phyloP scores from a whole-genome alignment of 1,284 basidiomycete species.

The Tilletia setariae region DNA sequence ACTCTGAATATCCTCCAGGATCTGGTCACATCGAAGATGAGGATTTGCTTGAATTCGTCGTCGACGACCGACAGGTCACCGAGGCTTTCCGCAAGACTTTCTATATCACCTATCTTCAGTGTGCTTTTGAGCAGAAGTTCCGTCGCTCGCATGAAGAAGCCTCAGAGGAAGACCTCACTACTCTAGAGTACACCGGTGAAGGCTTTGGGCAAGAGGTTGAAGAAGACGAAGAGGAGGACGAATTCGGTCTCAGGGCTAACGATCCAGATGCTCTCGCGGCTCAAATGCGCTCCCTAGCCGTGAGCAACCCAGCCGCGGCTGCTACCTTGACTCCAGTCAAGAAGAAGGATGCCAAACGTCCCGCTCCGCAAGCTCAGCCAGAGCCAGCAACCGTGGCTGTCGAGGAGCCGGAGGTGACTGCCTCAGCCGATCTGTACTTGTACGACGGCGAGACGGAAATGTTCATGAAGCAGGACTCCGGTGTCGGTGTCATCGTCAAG shows the following conservation, averaged over 20 bases:
- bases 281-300: constrained; percentile 9
- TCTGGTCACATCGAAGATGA: constrained; percentile 54
- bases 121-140: constrained; percentile 71
- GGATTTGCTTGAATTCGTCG: constrained; percentile 77
- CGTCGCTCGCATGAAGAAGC: constrained; percentile 46
- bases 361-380: not conserved
- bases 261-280: constrained; percentile 7
- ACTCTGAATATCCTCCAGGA: constrained; percentile 55
- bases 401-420: not conserved
- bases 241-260: constrained; percentile 31
- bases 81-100: constrained; percentile 81
- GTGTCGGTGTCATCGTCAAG: constrained; percentile 68
- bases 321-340: not conserved
- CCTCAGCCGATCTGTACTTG: constrained; percentile 60
- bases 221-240: constrained; percentile 19
- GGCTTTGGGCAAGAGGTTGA: not conserved
- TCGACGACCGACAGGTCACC: constrained; percentile 63
- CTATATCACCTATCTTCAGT: constrained; percentile 87
- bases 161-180: constrained; percentile 52
- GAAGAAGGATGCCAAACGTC: not conserved
- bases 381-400: constrained; percentile 6
- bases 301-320: not conserved
- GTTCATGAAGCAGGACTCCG: constrained; percentile 71
- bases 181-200: constrained; percentile 44
- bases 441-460: constrained; percentile 71